Base-by-base conservation (phyloP, 2,329 filamentous ascomycete genomes). In the Stemphylium beticola region DNA sequence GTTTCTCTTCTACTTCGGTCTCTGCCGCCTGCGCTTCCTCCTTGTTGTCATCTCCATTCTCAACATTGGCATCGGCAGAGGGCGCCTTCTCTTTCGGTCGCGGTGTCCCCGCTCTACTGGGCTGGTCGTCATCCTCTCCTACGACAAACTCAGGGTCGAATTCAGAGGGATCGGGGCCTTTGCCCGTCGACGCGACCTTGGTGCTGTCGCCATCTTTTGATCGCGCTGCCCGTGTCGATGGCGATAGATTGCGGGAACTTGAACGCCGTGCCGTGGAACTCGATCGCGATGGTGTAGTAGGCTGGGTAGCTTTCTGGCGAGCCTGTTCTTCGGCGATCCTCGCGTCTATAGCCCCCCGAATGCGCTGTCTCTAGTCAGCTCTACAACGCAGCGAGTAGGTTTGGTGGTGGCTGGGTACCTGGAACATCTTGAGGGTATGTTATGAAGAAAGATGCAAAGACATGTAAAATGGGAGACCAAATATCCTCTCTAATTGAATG, bases 281-380 rank as follows among this genome's bases (percentile, higher is more conserved):
- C 57, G 75, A 78, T 69, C 55, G 78, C 74, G 68, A 74, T 67
- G 66, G 77, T 8, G 65, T 82, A 73, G 59, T 81, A 67, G 36
- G 78, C 65, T 45, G 55, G 9, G 64, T 58, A 49, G 80, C 76
- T 69, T 85, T 85, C 72, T 92, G 89, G 54, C 91, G 89, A 53
- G 91, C 90, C 77, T 96, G 91, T 78, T 97, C 93, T 78, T 96
- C 92, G 68, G 92, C 90, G 69, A 97, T 95, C 68, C 89, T 89
- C 67, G 87, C 87, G 74, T 96, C 91, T 74, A 96, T 92, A 55
- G 89, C 90, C 68, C 89, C 90, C 79, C 91, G 90, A 66, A 96
- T 81, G 81, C 90, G 86, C 90, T 95, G 55, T 36, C 31, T 43
- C 44, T 40, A 39, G 64, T 73, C 46, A 73, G 70, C 64, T 45